These are phyloP conservation scores for Ustilago cynodontis DNA, from an alignment of 1,284 basidiomycete species.

Conservation along the genomic window DNA sequence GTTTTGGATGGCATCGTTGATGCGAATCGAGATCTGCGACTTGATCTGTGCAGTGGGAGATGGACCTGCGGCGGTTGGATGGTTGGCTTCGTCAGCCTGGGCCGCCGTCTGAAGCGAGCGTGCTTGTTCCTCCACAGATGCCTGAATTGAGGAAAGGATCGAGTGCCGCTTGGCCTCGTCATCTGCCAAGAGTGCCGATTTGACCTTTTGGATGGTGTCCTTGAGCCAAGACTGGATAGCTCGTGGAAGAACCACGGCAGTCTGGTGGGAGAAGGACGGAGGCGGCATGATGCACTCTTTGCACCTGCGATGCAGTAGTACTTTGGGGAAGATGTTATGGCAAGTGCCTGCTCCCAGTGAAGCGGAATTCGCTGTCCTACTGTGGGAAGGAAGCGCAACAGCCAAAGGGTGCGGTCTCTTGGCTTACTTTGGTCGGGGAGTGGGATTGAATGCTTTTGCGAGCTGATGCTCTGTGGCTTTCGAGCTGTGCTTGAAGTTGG, in stretches of 20 bases:
- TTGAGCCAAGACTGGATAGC: conserved; percentile 51
- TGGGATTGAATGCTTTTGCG: background rate
- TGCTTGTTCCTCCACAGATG: conserved; percentile 34
- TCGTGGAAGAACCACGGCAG: conserved; percentile 38
- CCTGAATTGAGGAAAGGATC: conserved; percentile 35
- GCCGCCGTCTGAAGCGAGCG: conserved; percentile 23
- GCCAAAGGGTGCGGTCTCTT: no score
- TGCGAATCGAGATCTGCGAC: conserved; percentile 46
- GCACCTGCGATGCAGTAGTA: background rate
- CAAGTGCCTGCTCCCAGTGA: no score
- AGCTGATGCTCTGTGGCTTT: background rate
- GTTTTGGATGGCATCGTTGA: conserved; percentile 50
- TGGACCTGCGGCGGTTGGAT: conserved; percentile 36
- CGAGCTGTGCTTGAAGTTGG: background rate
- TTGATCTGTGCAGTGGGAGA: conserved; percentile 45
- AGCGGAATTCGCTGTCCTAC: no score
- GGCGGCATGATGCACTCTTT: conserved; percentile 38
- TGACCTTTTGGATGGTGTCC: conserved; percentile 40
- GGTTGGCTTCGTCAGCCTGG: conserved; percentile 38
- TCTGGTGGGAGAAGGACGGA: conserved; percentile 51
- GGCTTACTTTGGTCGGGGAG: no score
- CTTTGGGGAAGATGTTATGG: background rate
- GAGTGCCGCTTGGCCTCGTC: conserved; percentile 35
- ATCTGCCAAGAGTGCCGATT: conserved; percentile 22
- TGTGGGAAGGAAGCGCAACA: no score